phyloP scores from a whole-genome alignment of 805 yeast genomes.

The Lachancea sp. region DNA sequence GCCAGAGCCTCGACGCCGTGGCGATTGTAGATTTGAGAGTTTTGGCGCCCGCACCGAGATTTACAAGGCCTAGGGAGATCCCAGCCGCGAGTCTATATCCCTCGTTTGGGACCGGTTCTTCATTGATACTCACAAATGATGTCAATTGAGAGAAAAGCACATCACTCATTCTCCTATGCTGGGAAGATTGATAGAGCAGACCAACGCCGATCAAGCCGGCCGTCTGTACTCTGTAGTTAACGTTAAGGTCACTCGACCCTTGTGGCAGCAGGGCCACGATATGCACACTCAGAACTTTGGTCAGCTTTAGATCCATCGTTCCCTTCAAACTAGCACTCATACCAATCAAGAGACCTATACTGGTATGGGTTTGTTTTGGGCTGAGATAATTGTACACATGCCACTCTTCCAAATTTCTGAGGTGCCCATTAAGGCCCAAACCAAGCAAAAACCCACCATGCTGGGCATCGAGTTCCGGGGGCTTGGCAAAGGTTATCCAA shows the following conservation, averaged over 20 bases:
- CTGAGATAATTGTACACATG: constrained; percentile 89
- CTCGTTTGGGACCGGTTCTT: constrained; percentile 54
- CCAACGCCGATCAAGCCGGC: constrained; percentile 93
- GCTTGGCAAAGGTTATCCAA: constrained; percentile 87
- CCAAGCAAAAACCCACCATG: constrained; percentile 96
- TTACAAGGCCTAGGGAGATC: constrained; percentile 75
- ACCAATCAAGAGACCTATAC: constrained; percentile 83
- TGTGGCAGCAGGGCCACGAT: constrained; percentile 84
- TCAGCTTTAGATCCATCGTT: constrained; percentile 75
- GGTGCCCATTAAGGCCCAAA: constrained; percentile 84
- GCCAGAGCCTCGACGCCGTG: constrained; percentile 20
- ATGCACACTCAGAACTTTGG: constrained; percentile 89
- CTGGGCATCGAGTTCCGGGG: constrained; percentile 60
- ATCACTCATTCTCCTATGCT: constrained; percentile 82
- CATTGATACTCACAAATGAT: constrained; percentile 45
- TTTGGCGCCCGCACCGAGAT: constrained; percentile 63
- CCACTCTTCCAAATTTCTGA: constrained; percentile 85
- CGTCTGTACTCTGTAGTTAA: constrained; percentile 74
- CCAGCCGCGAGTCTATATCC: constrained; percentile 87
- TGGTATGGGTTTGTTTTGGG: constrained; percentile 77
- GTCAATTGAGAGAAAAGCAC: constrained; percentile 64
- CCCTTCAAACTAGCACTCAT: constrained; percentile 86
- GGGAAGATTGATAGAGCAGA: constrained; percentile 66
- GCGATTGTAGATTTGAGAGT: not conserved
- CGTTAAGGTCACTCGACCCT: constrained; percentile 86